Evolutionary conservation across 2,329 filamentous ascomycete species (phyloP).

Genomic region (Apiospora rasikravindrae): DNA sequence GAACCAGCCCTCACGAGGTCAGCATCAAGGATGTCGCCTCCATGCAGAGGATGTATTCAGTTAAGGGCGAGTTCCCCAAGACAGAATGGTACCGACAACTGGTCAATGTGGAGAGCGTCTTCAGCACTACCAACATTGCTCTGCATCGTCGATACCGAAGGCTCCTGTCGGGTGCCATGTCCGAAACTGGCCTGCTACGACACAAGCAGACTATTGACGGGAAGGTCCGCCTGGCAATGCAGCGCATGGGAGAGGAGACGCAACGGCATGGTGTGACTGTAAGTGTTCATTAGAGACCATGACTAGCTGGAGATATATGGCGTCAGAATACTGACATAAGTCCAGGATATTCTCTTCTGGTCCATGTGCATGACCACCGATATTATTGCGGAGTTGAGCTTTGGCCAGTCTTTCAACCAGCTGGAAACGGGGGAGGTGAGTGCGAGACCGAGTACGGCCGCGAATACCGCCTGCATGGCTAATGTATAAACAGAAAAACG

Average conservation of each 20-base stretch:
- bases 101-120: conserved; percentile 39
- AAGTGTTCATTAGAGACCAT: not conserved
- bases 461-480: not conserved
- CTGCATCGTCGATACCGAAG: conserved; percentile 47
- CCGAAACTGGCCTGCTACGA: conserved; percentile 41
- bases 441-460: not conserved
- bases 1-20: conserved; percentile 33
- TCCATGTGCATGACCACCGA: conserved; percentile 60
- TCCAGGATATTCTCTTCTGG: conserved; percentile 58
- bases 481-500: conserved; percentile 40
- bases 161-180: conserved; percentile 48
- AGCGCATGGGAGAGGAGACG: conserved; percentile 52
- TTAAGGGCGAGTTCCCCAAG: conserved; percentile 39
- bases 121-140: conserved; percentile 45
- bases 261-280: conserved; percentile 34
- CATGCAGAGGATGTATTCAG: conserved; percentile 34
- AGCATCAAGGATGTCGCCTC: conserved; percentile 32
- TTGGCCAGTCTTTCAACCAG: conserved; percentile 60
- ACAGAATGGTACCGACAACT: conserved; percentile 32
- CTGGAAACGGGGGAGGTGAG: conserved; percentile 55
- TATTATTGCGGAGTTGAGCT: conserved; percentile 57
- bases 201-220: conserved; percentile 41
- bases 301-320: not conserved
- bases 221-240: conserved; percentile 46
- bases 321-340: not conserved